These are phyloP conservation scores for Phytophthora parvispora DNA, from an alignment of 352 stramenopile species.

Conservation along the genomic window DNA sequence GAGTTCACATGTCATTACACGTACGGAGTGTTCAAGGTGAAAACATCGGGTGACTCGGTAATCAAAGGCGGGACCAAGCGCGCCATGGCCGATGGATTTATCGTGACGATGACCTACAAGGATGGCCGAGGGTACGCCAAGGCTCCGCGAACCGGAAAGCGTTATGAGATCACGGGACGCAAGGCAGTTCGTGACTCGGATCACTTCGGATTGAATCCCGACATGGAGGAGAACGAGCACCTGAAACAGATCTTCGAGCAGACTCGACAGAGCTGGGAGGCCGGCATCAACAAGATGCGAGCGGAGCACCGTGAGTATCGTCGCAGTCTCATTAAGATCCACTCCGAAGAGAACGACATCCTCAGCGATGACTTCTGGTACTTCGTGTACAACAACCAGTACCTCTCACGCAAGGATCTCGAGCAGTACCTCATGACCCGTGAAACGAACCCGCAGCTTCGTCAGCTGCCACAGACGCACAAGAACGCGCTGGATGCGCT, in stretches of 20 bases:
- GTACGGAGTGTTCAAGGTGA: conserved; percentile 33
- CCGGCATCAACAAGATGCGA: conserved; percentile 22
- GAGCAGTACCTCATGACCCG: conserved; percentile 24
- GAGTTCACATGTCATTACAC: conserved; percentile 53
- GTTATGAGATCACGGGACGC: conserved; percentile 8
- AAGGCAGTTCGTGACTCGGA: conserved; percentile 15
- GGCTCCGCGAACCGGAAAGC: conserved; percentile 34
- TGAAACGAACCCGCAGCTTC: conserved; percentile 14
- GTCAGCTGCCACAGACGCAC: conserved; percentile 12
- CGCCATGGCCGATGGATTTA: conserved; percentile 50
- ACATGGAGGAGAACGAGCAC: conserved; percentile 45
- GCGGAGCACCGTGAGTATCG: conserved; percentile 34
- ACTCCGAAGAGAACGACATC: conserved; percentile 25
- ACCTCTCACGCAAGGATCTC: conserved; percentile 23
- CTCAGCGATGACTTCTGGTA: conserved; percentile 59
- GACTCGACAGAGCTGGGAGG: conserved; percentile 18
- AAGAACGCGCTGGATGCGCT: conserved; percentile 6
- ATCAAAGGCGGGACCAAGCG: conserved; percentile 7
- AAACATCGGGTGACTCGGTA: conserved; percentile 1
- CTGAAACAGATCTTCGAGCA: conserved; percentile 34
- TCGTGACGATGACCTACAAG: conserved; percentile 39
- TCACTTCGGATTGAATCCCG: conserved; percentile 37
- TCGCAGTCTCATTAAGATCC: conserved; percentile 18
- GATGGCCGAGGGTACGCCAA: conserved; percentile 43
- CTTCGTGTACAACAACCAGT: conserved; percentile 53